phyloP scores from a whole-genome alignment of 2,329 filamentous ascomycete species.

The Pestalotiopsis sp. region DNA sequence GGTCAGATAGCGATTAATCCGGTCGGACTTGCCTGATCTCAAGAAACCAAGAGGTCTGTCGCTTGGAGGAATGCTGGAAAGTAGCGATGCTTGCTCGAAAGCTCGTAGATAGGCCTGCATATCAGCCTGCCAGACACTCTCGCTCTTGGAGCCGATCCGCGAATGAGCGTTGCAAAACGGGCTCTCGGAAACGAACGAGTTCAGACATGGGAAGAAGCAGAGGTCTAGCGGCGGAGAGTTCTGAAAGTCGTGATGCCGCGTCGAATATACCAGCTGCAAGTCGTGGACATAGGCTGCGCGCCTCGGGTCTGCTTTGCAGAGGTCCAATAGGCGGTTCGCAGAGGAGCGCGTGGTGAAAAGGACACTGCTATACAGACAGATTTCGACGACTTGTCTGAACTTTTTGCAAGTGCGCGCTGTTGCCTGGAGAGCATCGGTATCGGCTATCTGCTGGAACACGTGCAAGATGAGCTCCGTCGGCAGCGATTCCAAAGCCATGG shows the following conservation, averaged over 20 bases:
- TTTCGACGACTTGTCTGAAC: not conserved
- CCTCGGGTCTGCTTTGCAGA: not conserved
- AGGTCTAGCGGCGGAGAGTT: not conserved
- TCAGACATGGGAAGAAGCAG: not conserved
- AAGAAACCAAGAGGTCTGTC: not conserved
- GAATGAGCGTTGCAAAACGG: conserved; percentile 10
- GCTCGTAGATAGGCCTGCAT: conserved; percentile 4
- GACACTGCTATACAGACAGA: not conserved
- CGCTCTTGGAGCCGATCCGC: not conserved
- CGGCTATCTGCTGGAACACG: conserved; percentile 5
- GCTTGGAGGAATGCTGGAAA: not conserved
- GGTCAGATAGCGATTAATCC: not conserved
- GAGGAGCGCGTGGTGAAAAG: not conserved
- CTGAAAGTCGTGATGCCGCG: not conserved
- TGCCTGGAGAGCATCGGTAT: not conserved
- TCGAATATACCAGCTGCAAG: conserved; percentile 2
- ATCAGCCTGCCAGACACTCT: conserved; percentile 6
- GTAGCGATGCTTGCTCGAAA: conserved; percentile 5
- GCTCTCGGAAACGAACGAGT: conserved; percentile 10
- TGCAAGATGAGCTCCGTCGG: conserved; percentile 10
- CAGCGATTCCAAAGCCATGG: not conserved
- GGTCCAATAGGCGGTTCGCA: not conserved
- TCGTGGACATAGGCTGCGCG: not conserved
- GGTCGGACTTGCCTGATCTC: not conserved
- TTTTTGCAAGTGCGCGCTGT: not conserved